These are phyloP conservation scores for Aspergillus sp. DNA, from an alignment of 2,329 filamentous ascomycete species.

Conservation along the genomic window DNA sequence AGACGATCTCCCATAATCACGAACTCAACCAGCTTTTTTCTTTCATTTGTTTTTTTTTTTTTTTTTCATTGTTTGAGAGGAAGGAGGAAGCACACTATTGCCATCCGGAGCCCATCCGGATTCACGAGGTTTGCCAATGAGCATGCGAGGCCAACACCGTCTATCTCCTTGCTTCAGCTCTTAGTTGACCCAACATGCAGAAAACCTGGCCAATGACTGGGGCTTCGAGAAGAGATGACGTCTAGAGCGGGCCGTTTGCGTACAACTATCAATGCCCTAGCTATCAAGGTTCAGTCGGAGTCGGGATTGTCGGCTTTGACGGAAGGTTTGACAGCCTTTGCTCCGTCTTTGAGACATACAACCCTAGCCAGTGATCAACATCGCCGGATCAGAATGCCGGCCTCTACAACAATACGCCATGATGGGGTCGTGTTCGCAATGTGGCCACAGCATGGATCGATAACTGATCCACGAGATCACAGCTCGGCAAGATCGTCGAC, in stretches of 20 bases:
- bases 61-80: background rate
- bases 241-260: too few species aligned
- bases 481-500: background rate
- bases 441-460: background rate
- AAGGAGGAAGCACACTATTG: too few species aligned
- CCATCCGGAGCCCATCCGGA: too few species aligned
- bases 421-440: too few species aligned
- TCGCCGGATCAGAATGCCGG: background rate
- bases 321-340: background rate
- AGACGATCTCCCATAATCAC: background rate
- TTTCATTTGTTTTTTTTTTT: background rate
- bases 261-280: too few species aligned
- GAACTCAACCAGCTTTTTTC: background rate
- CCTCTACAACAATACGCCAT: background rate
- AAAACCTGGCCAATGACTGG: too few species aligned
- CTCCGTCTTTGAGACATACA: too few species aligned
- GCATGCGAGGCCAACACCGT: conserved; percentile 5
- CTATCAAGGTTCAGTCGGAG: conserved; percentile 8
- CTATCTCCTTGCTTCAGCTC: conserved; percentile 8
- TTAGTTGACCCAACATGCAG: conserved; percentile 3
- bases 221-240: too few species aligned
- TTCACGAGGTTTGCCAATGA: conserved; percentile 13
- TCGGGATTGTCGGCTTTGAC: too few species aligned
- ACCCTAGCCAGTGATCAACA: too few species aligned
- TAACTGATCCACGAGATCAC: background rate